Conservation (phyloP, 768 basidiomycete genomes). For the Sarcodon sp. region DNA sequence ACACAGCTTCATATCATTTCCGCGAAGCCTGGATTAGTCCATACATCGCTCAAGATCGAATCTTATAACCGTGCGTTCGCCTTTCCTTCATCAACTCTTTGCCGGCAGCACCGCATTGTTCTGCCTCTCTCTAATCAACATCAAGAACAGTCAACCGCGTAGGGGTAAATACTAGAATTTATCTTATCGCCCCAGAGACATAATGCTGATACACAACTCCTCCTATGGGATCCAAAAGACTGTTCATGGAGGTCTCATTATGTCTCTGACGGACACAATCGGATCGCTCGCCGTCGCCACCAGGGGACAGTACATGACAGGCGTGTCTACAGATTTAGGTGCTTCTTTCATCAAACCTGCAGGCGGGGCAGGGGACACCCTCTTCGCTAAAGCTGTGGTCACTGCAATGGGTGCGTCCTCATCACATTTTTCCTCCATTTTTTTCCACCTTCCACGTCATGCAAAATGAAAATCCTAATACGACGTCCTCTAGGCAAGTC, state of each 20-base stretch:
- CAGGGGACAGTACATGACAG: conserved; percentile 78
- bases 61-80: conserved; percentile 49
- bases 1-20: conserved; percentile 46
- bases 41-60: conserved; percentile 61
- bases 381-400: conserved; percentile 51
- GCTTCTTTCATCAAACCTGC: conserved; percentile 69
- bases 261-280: conserved; percentile 75
- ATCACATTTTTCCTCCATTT: not conserved
- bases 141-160: conserved; percentile 58
- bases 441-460: not conserved
- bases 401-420: conserved; percentile 49
- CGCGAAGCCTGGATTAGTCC: conserved; percentile 61
- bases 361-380: conserved; percentile 54
- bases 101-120: not conserved
- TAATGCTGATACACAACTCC: not conserved
- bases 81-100: not conserved
- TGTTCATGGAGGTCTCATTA: conserved; percentile 72
- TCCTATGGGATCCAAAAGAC: conserved; percentile 16
- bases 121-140: not conserved
- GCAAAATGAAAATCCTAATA: not conserved
- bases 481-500: conserved; percentile 42
- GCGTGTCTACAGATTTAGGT: conserved; percentile 73
- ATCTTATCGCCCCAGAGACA: not conserved
- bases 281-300: conserved; percentile 78
- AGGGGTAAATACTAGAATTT: conserved; percentile 36